These are phyloP conservation scores for Argentina anserina DNA, from an alignment of 306 rosid species.

Conservation along the genomic window DNA sequence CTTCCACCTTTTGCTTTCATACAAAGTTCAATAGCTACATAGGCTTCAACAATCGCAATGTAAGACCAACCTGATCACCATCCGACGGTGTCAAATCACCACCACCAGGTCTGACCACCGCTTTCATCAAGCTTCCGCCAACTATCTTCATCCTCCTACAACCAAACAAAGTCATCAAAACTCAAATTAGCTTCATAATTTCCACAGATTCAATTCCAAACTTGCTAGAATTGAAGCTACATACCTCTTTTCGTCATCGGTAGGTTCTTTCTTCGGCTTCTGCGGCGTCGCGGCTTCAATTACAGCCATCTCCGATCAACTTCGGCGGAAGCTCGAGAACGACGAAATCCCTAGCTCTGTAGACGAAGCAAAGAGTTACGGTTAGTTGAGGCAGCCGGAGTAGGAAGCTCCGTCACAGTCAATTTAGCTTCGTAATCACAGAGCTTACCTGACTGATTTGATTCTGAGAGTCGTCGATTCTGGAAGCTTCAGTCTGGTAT, in stretches of 20 bases:
- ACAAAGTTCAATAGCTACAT: background rate
- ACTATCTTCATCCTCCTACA: constrained; percentile 72
- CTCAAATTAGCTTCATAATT: background rate
- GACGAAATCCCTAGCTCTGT: background rate
- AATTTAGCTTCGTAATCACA: background rate
- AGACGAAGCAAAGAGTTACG: background rate
- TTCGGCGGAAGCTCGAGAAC: background rate
- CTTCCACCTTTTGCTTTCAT: background rate
- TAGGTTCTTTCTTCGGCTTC: constrained; percentile 53
- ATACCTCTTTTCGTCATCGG: constrained; percentile 86
- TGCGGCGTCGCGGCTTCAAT: constrained; percentile 38
- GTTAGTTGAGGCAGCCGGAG: background rate
- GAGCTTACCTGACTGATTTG: background rate
- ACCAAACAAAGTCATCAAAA: constrained; percentile 5
- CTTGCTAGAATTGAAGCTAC: background rate
- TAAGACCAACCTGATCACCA: constrained; percentile 73
- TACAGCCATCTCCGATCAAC: constrained; percentile 44
- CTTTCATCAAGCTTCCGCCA: constrained; percentile 93
- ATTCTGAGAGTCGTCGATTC: constrained; percentile 11
- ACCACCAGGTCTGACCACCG: constrained; percentile 80
- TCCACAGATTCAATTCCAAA: background rate
- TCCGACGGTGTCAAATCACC: constrained; percentile 75
- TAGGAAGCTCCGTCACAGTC: background rate
- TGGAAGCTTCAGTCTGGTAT: constrained; percentile 9
- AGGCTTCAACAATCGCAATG: background rate